Conservation (phyloP, 1,284 basidiomycete species). For the Cutaneotrichosporon cutaneum region DNA sequence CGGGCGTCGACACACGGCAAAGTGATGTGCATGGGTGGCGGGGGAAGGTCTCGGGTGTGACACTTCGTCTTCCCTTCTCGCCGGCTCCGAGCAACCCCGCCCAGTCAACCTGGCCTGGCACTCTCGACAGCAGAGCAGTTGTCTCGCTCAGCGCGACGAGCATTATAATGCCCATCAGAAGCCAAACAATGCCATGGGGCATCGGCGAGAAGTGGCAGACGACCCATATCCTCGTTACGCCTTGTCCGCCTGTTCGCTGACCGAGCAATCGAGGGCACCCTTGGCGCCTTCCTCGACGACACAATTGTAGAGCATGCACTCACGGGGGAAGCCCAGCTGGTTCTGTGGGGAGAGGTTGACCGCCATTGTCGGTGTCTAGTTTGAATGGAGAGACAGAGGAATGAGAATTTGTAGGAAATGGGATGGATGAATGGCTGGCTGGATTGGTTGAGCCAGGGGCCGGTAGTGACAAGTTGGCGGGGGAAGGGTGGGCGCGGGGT, state of each 20-base stretch:
- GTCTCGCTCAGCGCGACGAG: not conserved
- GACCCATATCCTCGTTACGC: not conserved
- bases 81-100: not conserved
- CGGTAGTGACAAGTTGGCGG: not conserved
- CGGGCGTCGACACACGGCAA: not conserved
- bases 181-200: not conserved
- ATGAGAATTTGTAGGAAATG: not conserved
- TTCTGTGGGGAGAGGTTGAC: constrained; percentile 56
- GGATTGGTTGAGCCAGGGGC: not conserved
- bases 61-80: not conserved
- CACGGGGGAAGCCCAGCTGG: constrained; percentile 60
- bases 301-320: constrained; percentile 31
- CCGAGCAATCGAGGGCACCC: not conserved
- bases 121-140: not conserved
- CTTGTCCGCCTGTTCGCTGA: not conserved
- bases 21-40: not conserved
- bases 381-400: not conserved
- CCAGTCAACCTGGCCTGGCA: not conserved
- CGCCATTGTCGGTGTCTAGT: constrained; percentile 44
- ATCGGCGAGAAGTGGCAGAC: not conserved
- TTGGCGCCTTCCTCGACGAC: not conserved
- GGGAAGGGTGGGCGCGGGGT: not conserved
- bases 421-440: not conserved
- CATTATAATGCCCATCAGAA: not conserved
- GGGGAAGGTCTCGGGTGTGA: not conserved